A percentile compares a stretch with the other conserved stretches of the same genome.
These are phyloP conservation scores for Hygrophoropsis aurantiaca DNA, from an alignment of 768 basidiomycete species.

Conservation along the genomic window DNA sequence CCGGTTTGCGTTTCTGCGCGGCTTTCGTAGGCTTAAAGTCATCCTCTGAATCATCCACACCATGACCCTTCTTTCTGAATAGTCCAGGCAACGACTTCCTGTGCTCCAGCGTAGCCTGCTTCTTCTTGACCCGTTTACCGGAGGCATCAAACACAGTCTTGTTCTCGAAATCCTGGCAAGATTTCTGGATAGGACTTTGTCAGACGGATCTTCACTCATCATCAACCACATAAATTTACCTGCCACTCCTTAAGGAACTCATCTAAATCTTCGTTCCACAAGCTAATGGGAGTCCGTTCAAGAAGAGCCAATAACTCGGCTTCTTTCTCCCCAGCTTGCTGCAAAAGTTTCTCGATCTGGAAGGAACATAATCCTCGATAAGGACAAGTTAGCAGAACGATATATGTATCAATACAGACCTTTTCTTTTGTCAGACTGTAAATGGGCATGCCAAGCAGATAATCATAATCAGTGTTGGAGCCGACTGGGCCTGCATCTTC, in stretches of 20 bases:
- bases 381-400: slow-evolving; percentile 6
- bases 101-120: slow-evolving; percentile 55
- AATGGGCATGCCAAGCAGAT: slow-evolving; percentile 93
- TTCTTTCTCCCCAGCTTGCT: slow-evolving; percentile 83
- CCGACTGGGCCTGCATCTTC: slow-evolving; percentile 45
- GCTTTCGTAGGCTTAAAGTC: slow-evolving; percentile 57
- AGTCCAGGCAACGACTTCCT: slow-evolving; percentile 47
- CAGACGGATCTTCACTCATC: slow-evolving; percentile 1
- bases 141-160: slow-evolving; percentile 46
- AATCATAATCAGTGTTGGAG: slow-evolving; percentile 76
- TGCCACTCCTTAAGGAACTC: slow-evolving; percentile 82
- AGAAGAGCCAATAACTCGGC: slow-evolving; percentile 75
- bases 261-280: slow-evolving; percentile 93
- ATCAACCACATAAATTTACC: slow-evolving; percentile 45
- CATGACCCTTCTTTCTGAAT: slow-evolving; percentile 36
- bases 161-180: slow-evolving; percentile 42
- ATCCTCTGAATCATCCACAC: slow-evolving; percentile 45
- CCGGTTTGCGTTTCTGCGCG: slow-evolving; percentile 36
- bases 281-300: slow-evolving; percentile 70
- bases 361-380: not conserved
- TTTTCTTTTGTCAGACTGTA: slow-evolving; percentile 94
- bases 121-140: slow-evolving; percentile 55
- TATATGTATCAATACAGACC: slow-evolving; percentile 39
- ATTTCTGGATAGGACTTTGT: slow-evolving; percentile 30
- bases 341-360: slow-evolving; percentile 81